Percentiles rank a stretch among this genome's conserved stretches.
These are phyloP conservation scores for Angomonas ambiguus DNA, from an alignment of 208 protist genomes.

Conservation along the genomic window DNA sequence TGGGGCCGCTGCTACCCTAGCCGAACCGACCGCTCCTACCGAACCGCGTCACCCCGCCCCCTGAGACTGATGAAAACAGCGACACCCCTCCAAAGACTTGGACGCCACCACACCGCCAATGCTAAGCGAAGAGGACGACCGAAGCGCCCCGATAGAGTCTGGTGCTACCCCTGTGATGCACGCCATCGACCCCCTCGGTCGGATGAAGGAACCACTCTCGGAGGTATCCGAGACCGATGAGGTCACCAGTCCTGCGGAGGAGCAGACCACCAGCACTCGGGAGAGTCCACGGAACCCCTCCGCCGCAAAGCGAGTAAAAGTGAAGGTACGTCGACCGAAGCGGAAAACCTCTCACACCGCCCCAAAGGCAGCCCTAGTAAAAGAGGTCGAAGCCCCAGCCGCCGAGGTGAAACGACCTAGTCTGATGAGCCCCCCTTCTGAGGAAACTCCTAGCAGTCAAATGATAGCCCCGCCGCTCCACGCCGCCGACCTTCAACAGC, in stretches of 20 bases:
- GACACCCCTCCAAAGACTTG: not conserved
- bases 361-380: no score
- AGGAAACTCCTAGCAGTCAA: not conserved
- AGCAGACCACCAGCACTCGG: not conserved
- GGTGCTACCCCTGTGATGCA: not conserved
- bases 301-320: not conserved
- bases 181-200: conserved; percentile 9
- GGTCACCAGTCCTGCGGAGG: not conserved
- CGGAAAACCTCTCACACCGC: not conserved
- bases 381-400: not conserved
- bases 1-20: conserved; percentile 9
- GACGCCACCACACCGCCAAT: not conserved
- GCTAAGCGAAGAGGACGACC: not conserved
- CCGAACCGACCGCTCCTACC: not conserved
- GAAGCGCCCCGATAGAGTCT: not conserved
- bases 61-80: not conserved
- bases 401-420: not conserved
- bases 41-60: not conserved
- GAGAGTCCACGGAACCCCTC: not conserved
- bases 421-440: conserved; percentile 4
- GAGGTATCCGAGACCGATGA: not conserved
- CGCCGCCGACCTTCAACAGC: not conserved
- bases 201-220: not conserved
- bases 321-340: conserved; percentile 3
- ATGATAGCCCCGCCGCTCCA: not conserved